phyloP scores from a whole-genome alignment of 164 flowering plant genomes.

The Sedum album region DNA sequence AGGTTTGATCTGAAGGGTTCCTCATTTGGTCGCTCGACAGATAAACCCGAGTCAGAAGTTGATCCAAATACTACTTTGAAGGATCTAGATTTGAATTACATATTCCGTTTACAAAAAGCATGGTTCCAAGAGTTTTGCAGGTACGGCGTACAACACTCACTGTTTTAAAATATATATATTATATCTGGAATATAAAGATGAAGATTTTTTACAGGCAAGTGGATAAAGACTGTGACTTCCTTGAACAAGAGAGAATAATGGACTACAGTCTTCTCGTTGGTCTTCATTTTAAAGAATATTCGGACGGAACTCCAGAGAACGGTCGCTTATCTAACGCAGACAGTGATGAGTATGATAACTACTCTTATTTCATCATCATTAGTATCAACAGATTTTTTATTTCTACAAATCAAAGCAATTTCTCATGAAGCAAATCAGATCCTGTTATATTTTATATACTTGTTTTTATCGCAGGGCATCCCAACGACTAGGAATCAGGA shows the following conservation, averaged over 20 bases:
- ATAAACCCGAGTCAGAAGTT: conserved; percentile 40
- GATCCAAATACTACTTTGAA: conserved; percentile 48
- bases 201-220: not conserved
- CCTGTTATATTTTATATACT: too few relatives aligned
- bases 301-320: not conserved
- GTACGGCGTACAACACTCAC: conserved; percentile 15
- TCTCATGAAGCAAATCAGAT: too few relatives aligned
- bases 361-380: too few relatives aligned
- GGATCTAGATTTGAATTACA: conserved; percentile 50
- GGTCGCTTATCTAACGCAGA: conserved; percentile 8
- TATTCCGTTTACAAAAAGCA: conserved; percentile 32
- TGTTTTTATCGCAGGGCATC: too few relatives aligned
- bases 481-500: too few relatives aligned
- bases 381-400: too few relatives aligned
- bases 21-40: conserved; percentile 45
- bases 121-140: conserved; percentile 54
- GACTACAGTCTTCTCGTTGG: conserved; percentile 9
- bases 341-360: not conserved
- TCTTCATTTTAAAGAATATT: conserved; percentile 1
- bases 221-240: conserved; percentile 6
- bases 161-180: not conserved
- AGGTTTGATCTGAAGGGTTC: conserved; percentile 64
- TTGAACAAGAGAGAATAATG: conserved; percentile 10
- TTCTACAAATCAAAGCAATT: too few relatives aligned
- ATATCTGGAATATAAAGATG: not conserved